These are phyloP conservation scores for Effrenium voratum DNA, from an alignment of 73 alveolate species.

Conservation along the genomic window DNA sequence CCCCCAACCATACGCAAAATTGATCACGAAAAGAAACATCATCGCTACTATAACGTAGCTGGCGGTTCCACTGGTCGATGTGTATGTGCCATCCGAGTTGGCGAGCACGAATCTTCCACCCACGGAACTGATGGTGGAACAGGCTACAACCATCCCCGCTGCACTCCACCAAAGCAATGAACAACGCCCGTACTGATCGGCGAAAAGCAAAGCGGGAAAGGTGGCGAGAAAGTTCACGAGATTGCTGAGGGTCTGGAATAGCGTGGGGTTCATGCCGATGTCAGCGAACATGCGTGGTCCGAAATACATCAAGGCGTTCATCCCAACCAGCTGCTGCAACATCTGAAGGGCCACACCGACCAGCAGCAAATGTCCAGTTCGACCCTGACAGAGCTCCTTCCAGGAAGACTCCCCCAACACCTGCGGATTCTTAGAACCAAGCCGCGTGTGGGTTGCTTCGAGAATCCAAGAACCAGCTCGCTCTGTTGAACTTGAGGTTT, in stretches of 20 bases:
- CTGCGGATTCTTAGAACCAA: not conserved
- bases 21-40: slow-evolving; percentile 46
- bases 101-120: slow-evolving; percentile 11
- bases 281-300: slow-evolving; percentile 57
- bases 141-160: slow-evolving; percentile 37
- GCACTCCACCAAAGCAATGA: slow-evolving; percentile 48
- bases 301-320: slow-evolving; percentile 68
- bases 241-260: slow-evolving; percentile 34
- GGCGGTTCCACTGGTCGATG: not conserved
- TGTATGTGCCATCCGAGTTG: not conserved
- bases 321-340: slow-evolving; percentile 68
- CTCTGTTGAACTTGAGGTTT: no score
- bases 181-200: slow-evolving; percentile 60
- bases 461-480: no score
- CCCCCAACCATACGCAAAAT: slow-evolving; percentile 89
- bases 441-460: no score
- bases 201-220: slow-evolving; percentile 60
- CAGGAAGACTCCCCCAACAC: slow-evolving; percentile 14
- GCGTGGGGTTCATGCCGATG: slow-evolving; percentile 32
- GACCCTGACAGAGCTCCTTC: slow-evolving; percentile 23
- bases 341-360: slow-evolving; percentile 43
- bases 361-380: not conserved
- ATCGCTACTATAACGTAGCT: slow-evolving; percentile 27
- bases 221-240: slow-evolving; percentile 41
- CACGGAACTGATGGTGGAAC: not conserved